Conservation (phyloP, 1,284 basidiomycete species). For the Rhodotorula sp. region DNA sequence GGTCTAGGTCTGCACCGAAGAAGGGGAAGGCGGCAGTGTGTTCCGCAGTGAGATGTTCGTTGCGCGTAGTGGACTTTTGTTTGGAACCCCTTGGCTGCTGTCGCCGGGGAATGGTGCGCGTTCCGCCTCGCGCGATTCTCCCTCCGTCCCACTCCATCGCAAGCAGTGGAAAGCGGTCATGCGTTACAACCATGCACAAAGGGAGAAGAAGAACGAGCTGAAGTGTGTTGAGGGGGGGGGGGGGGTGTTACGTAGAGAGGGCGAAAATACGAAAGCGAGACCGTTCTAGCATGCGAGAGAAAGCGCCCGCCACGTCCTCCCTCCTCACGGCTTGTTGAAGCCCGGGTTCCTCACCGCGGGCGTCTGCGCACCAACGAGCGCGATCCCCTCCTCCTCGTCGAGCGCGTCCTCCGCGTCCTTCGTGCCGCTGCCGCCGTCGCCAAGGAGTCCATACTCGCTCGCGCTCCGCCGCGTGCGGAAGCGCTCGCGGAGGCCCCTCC, state of each 20-base stretch:
- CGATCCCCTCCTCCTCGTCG: slow-evolving; percentile 22
- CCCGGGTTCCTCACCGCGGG: slow-evolving; percentile 20
- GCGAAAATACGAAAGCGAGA: neutral
- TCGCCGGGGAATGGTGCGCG: no score
- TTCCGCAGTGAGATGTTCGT: no score
- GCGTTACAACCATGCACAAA: neutral
- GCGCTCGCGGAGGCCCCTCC: neutral
- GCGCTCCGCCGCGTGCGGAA: slow-evolving; percentile 12
- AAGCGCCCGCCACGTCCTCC: neutral
- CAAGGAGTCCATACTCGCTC: slow-evolving; percentile 36
- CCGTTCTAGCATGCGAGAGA: neutral
- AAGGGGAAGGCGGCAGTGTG: no score
- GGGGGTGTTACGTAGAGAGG: no score
- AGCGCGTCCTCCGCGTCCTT: slow-evolving; percentile 15
- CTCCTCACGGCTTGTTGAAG: neutral
- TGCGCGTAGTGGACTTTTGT: no score
- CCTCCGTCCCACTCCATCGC: no score
- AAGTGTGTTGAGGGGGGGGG: neutral
- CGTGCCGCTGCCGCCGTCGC: neutral
- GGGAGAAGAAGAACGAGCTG: neutral
- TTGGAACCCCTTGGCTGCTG: no score
- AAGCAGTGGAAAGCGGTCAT: no score
- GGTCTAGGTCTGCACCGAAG: neutral
- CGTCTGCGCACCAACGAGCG: slow-evolving; percentile 8
- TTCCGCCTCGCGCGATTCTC: no score